Percentiles rank a stretch among this genome's conserved stretches.
These are phyloP conservation scores for Leccinum aurantiacum DNA, from an alignment of 768 basidiomycete species.

Conservation along the genomic window DNA sequence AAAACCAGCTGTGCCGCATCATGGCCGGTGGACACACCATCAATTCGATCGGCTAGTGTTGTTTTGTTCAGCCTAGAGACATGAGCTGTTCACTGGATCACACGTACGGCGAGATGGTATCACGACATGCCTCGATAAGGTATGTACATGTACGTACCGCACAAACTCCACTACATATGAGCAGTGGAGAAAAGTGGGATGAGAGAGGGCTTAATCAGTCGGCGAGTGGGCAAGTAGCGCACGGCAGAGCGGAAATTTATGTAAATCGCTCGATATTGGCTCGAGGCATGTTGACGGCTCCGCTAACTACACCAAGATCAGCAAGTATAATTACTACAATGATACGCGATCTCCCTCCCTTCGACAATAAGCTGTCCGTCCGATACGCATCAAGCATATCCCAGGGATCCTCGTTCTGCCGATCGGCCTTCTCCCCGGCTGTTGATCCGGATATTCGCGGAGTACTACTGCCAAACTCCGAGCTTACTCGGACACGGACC, in stretches of 20 bases:
- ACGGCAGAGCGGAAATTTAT: neutral
- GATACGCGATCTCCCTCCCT: neutral
- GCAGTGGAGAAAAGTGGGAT: neutral
- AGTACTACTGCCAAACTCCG: neutral
- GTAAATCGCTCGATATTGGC: neutral
- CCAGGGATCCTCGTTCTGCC: neutral
- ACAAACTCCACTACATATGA: neutral
- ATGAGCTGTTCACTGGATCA: neutral
- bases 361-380: neutral
- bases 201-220: neutral
- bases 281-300: neutral
- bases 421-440: neutral
- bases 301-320: neutral
- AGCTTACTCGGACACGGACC: neutral
- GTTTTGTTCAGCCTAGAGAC: neutral
- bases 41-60: neutral
- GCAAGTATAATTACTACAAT: neutral
- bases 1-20: neutral
- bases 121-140: neutral
- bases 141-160: neutral
- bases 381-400: no score
- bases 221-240: neutral
- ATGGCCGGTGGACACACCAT: neutral
- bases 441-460: neutral
- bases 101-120: neutral